Percentiles rank a stretch among this genome's conserved stretches.
These are phyloP conservation scores for Debaryomycetaceae sp. DNA, from an alignment of 1,139 yeast species.

Conservation along the genomic window DNA sequence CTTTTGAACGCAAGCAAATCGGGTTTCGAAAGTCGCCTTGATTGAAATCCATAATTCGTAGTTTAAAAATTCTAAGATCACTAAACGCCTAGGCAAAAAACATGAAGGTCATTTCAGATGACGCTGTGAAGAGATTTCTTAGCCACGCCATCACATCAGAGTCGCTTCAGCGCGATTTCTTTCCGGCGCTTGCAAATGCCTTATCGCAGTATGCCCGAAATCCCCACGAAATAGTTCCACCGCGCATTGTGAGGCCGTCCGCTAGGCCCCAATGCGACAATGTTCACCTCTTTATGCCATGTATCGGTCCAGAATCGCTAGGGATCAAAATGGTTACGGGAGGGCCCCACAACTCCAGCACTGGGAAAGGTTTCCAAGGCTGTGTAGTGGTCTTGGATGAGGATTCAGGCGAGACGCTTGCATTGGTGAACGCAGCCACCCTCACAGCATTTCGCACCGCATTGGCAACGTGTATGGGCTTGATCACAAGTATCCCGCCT, in stretches of 20 bases:
- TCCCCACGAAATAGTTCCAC: slow-evolving; percentile 24
- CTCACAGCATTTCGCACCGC: slow-evolving; percentile 65
- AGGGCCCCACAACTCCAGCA: slow-evolving; percentile 23
- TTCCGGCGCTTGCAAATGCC: slow-evolving; percentile 17
- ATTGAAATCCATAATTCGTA: too few relatives aligned
- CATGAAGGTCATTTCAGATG: slow-evolving; percentile 24
- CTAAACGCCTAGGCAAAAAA: neutral
- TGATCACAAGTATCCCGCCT: slow-evolving; percentile 24
- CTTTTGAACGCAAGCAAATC: neutral
- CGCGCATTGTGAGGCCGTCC: slow-evolving; percentile 14
- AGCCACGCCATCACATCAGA: slow-evolving; percentile 8
- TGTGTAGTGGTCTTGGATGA: slow-evolving; percentile 40
- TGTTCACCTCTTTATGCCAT: slow-evolving; percentile 57
- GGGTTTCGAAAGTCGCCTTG: too few relatives aligned
- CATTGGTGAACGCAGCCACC: slow-evolving; percentile 47
- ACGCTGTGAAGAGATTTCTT: slow-evolving; percentile 11
- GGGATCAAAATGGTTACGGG: slow-evolving; percentile 42
- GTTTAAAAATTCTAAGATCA: neutral
- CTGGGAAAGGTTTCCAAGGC: slow-evolving; percentile 41
- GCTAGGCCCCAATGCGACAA: slow-evolving; percentile 20
- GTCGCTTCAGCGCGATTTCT: slow-evolving; percentile 13
- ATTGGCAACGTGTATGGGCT: slow-evolving; percentile 41
- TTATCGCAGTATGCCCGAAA: slow-evolving; percentile 11
- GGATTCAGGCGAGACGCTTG: slow-evolving; percentile 38
- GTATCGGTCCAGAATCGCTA: slow-evolving; percentile 37